Conservation (phyloP, 1,139 yeast species). For the Pichia sp. region DNA sequence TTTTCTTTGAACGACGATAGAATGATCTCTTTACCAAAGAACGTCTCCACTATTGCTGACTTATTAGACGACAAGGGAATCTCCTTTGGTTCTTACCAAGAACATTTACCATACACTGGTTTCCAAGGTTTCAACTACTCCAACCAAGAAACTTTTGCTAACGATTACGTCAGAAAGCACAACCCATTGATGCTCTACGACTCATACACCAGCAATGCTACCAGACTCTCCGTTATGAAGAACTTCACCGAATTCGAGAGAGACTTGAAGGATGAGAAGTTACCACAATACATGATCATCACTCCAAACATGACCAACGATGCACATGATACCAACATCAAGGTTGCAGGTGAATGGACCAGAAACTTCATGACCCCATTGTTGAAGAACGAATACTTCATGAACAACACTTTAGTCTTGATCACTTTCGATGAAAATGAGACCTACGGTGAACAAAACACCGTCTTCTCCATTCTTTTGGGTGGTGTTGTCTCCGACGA, state of each 20-base stretch:
- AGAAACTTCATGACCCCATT: slow-evolving; percentile 36
- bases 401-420: slow-evolving; percentile 35
- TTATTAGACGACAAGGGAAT: slow-evolving; percentile 36
- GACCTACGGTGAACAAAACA: slow-evolving; percentile 34
- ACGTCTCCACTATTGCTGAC: slow-evolving; percentile 40
- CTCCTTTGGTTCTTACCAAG: slow-evolving; percentile 46
- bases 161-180: slow-evolving; percentile 44
- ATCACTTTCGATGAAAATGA: slow-evolving; percentile 43
- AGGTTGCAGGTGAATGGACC: slow-evolving; percentile 38
- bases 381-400: slow-evolving; percentile 36
- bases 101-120: slow-evolving; percentile 43
- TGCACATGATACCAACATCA: slow-evolving; percentile 40
- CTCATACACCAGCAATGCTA: slow-evolving; percentile 28
- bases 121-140: slow-evolving; percentile 38
- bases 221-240: slow-evolving; percentile 36
- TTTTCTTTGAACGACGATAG: slow-evolving; percentile 38
- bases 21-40: slow-evolving; percentile 34
- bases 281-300: slow-evolving; percentile 43
- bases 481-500: slow-evolving; percentile 38
- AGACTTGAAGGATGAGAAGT: slow-evolving; percentile 31
- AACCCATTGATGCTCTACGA: slow-evolving; percentile 38
- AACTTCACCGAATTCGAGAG: slow-evolving; percentile 36
- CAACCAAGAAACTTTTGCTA: slow-evolving; percentile 34
- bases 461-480: slow-evolving; percentile 35
- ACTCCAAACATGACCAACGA: slow-evolving; percentile 46